Evolutionary conservation across 352 stramenopile species (phyloP).

Genomic region (Globisporangium okanoganense): DNA sequence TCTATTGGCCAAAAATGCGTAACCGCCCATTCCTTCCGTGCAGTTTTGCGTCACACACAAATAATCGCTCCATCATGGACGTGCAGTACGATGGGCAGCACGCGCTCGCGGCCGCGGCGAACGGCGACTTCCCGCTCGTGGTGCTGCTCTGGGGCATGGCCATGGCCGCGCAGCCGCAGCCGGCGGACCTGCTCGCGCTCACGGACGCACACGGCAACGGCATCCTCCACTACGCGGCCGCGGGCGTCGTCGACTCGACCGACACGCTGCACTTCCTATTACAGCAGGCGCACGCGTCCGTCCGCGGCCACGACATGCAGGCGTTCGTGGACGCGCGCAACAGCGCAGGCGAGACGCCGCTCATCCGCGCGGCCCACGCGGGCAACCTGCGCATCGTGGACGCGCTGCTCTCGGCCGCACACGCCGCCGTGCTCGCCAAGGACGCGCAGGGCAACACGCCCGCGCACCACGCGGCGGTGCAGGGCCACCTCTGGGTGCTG

Average conservation of each 20-base stretch:
- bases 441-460: constrained; percentile 63
- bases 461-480: constrained; percentile 60
- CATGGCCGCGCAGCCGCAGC: constrained; percentile 52
- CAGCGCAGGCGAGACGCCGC: constrained; percentile 54
- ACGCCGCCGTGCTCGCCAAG: constrained; percentile 42
- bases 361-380: constrained; percentile 72
- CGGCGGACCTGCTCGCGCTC: constrained; percentile 44
- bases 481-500: constrained; percentile 71
- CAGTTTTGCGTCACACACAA: background rate
- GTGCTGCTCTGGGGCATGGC: constrained; percentile 85
- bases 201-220: constrained; percentile 48
- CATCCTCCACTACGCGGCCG: constrained; percentile 62
- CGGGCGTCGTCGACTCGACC: constrained; percentile 33
- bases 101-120: constrained; percentile 65
- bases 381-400: constrained; percentile 65
- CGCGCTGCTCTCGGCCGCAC: constrained; percentile 46
- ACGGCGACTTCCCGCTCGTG: constrained; percentile 82
- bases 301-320: constrained; percentile 18
- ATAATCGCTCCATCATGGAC: constrained; percentile 28
- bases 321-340: constrained; percentile 56
- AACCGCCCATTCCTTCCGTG: too few relatives aligned
- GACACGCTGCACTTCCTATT: constrained; percentile 81
- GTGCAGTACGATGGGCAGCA: constrained; percentile 73
- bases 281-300: constrained; percentile 52
- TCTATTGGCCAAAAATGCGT: too few relatives aligned